Conservation (phyloP, 228 moss, liverwort and hornwort genomes). For the Sphagnum magellanicum region DNA sequence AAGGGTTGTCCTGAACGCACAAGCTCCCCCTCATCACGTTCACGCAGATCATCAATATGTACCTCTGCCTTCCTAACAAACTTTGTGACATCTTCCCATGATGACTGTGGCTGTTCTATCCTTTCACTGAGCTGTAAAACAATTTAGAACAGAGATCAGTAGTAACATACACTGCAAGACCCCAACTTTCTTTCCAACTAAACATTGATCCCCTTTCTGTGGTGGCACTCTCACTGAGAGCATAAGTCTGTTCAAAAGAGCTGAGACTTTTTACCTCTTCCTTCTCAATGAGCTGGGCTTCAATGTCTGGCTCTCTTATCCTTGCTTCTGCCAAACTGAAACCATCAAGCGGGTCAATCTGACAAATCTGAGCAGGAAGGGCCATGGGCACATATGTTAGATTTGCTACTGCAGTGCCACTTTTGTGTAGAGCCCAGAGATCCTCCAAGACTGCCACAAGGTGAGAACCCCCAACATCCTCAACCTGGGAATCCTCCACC, state of each 20-base stretch:
- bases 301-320: conserved; percentile 16
- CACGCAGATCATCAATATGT: conserved; percentile 67
- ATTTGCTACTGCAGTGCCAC: background rate
- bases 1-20: conserved; percentile 82
- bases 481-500: conserved; percentile 6
- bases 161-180: too few species aligned
- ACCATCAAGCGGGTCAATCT: conserved; percentile 42
- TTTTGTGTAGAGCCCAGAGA: conserved; percentile 23
- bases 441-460: conserved; percentile 28
- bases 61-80: conserved; percentile 79
- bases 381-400: too few species aligned
- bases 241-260: background rate
- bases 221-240: too few species aligned
- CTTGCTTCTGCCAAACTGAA: conserved; percentile 43
- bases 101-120: conserved; percentile 35
- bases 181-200: too few species aligned
- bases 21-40: conserved; percentile 69
- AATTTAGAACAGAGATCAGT: background rate
- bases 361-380: background rate
- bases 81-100: conserved; percentile 78
- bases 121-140: conserved; percentile 61
- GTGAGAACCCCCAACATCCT: conserved; percentile 16
- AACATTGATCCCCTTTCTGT: too few species aligned
- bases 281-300: conserved; percentile 44
- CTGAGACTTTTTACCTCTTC: conserved; percentile 41